Evolutionary conservation across 192 early-diverging fungal genomes (phyloP).

Genomic region (Phycomyces blakesleeanus): DNA sequence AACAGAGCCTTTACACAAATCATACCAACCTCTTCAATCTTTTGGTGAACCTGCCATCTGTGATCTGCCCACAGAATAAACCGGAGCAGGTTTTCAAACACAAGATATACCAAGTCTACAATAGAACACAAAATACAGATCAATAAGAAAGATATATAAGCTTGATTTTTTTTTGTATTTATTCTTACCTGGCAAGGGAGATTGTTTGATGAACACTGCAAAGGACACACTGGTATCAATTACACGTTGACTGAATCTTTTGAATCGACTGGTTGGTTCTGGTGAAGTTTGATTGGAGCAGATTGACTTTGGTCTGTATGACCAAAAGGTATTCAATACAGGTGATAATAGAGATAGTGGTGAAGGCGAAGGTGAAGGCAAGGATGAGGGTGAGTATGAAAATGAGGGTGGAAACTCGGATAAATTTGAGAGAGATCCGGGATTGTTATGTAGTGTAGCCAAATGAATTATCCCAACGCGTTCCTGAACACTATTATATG

Average conservation of each 20-base stretch:
- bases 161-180: neutral
- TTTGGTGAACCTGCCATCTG: constrained; percentile 42
- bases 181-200: constrained; percentile 42
- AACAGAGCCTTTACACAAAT: constrained; percentile 44
- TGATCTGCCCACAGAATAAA: constrained; percentile 38
- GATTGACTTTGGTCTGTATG: neutral
- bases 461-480: constrained; percentile 18
- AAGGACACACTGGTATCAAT: constrained; percentile 40
- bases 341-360: too few species aligned
- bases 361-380: too few species aligned
- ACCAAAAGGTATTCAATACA: too few species aligned
- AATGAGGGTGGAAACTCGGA: too few species aligned
- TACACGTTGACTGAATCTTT: constrained; percentile 24
- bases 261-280: constrained; percentile 13
- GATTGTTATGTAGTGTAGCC: neutral
- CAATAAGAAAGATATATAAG: neutral
- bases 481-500: constrained; percentile 14
- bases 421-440: too few species aligned
- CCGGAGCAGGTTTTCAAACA: constrained; percentile 34
- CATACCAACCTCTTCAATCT: constrained; percentile 42
- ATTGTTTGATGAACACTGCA: constrained; percentile 50
- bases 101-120: constrained; percentile 16
- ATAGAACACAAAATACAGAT: too few species aligned
- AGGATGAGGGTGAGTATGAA: too few species aligned
- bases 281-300: neutral